These are phyloP conservation scores for Leptodontidium sp. DNA, from an alignment of 2,329 filamentous ascomycete genomes.

Conservation along the genomic window DNA sequence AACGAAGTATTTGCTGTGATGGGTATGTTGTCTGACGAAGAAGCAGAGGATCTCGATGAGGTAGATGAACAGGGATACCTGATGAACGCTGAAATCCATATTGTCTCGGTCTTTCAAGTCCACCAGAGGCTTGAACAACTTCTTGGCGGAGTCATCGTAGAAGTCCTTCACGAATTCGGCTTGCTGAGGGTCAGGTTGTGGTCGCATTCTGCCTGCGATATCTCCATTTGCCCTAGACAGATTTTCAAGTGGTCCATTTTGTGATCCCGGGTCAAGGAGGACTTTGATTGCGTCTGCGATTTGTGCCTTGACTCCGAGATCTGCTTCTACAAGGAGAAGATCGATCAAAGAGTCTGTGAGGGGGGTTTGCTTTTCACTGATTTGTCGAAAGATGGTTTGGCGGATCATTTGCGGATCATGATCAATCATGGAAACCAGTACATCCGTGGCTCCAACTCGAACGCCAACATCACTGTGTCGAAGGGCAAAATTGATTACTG, in stretches of 20 bases:
- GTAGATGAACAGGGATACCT: slow-evolving; percentile 90
- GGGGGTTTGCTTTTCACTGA: slow-evolving; percentile 84
- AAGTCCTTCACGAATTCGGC: slow-evolving; percentile 87
- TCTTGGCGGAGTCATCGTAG: slow-evolving; percentile 86
- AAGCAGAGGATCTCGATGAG: slow-evolving; percentile 93
- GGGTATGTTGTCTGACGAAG: slow-evolving; percentile 88
- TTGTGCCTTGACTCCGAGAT: slow-evolving; percentile 94
- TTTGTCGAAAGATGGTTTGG: slow-evolving; percentile 89
- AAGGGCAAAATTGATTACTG: slow-evolving; percentile 91
- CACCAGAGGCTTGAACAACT: slow-evolving; percentile 86
- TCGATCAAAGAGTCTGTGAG: slow-evolving; percentile 94
- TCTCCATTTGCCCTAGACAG: slow-evolving; percentile 73
- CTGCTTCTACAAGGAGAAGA: slow-evolving; percentile 86
- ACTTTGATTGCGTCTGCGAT: slow-evolving; percentile 96
- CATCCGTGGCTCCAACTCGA: slow-evolving; percentile 91
- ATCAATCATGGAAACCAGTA: slow-evolving; percentile 92
- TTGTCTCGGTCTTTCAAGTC: slow-evolving; percentile 76
- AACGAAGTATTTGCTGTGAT: slow-evolving; percentile 88
- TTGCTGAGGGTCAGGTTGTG: slow-evolving; percentile 73
- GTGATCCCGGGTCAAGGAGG: slow-evolving; percentile 77
- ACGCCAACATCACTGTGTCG: slow-evolving; percentile 85
- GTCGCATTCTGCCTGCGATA: slow-evolving; percentile 68
- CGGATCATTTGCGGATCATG: slow-evolving; percentile 96
- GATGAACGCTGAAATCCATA: slow-evolving; percentile 78
- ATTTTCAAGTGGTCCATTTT: slow-evolving; percentile 65